Percentiles rank a stretch among this genome's conserved stretches.
phyloP scores from a whole-genome alignment of 129 eudicot genomes.

The Lactuca sativa region DNA sequence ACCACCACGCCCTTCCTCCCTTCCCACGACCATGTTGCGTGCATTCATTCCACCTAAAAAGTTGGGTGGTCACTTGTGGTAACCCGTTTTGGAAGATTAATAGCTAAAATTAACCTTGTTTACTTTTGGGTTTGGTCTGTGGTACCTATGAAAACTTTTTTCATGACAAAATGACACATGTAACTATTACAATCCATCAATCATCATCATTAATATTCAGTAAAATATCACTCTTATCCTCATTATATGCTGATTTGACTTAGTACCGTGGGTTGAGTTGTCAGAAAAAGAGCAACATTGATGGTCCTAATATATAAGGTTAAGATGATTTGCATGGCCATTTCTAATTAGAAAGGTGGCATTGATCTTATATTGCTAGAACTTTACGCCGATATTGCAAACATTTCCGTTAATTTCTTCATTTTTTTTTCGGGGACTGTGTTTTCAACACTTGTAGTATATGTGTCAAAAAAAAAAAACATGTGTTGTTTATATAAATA shows the following conservation, averaged over 20 bases:
- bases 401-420: neutral
- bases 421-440: neutral
- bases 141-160: too few species aligned
- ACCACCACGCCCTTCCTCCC: too few species aligned
- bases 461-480: too few species aligned
- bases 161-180: constrained; percentile 17
- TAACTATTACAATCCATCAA: constrained; percentile 10
- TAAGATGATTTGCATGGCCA: constrained; percentile 23
- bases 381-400: neutral
- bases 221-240: constrained; percentile 20
- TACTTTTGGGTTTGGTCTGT: constrained; percentile 4
- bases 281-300: constrained; percentile 3
- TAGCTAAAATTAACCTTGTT: constrained; percentile 9
- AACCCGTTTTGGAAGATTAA: constrained; percentile 17
- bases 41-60: too few species aligned
- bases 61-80: constrained; percentile 7
- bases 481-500: too few species aligned
- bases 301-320: neutral
- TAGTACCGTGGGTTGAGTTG: constrained; percentile 1
- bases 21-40: too few species aligned
- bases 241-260: constrained; percentile 7
- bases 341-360: constrained; percentile 2
- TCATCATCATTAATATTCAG: constrained; percentile 12
- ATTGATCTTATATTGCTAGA: constrained; percentile 13
- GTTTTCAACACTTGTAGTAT: too few species aligned